phyloP scores from a whole-genome alignment of 2,329 filamentous ascomycete genomes.

The Penicillium italicum region DNA sequence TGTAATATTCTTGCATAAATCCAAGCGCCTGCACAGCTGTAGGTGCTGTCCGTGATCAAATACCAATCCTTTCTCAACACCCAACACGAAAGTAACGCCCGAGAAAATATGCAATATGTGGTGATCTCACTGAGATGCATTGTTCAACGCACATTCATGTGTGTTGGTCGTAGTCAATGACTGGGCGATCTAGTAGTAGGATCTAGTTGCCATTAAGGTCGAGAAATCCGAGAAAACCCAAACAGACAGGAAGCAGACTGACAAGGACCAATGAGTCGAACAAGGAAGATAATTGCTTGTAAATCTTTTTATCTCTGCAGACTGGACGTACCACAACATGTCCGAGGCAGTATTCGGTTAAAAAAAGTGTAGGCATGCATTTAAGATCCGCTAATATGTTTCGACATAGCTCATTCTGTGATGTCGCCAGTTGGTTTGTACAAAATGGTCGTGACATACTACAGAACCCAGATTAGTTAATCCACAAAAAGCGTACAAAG shows the following conservation, averaged over 20 bases:
- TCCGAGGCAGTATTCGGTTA: background rate
- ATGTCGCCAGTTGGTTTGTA: constrained; percentile 74
- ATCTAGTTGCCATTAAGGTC: background rate
- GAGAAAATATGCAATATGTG: constrained; percentile 14
- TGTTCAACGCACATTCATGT: background rate
- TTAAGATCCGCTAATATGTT: background rate
- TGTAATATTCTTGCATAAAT: background rate
- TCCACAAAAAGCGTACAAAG: background rate
- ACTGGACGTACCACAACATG: background rate
- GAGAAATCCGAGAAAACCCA: background rate
- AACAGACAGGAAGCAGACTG: background rate
- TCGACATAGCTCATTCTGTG: constrained; percentile 25
- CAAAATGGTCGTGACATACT: constrained; percentile 94
- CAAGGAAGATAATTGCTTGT: background rate
- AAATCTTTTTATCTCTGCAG: background rate
- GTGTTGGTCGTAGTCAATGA: background rate
- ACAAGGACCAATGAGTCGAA: background rate
- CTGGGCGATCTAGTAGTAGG: background rate
- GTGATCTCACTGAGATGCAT: background rate
- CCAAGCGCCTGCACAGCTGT: constrained; percentile 7
- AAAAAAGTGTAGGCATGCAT: constrained; percentile 5
- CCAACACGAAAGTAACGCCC: constrained; percentile 9
- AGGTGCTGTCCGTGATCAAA: constrained; percentile 2
- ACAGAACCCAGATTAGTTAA: constrained; percentile 8
- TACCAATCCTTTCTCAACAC: background rate